These are phyloP conservation scores for Tausonia pullulans DNA, from an alignment of 1,284 basidiomycete species.

Conservation along the genomic window DNA sequence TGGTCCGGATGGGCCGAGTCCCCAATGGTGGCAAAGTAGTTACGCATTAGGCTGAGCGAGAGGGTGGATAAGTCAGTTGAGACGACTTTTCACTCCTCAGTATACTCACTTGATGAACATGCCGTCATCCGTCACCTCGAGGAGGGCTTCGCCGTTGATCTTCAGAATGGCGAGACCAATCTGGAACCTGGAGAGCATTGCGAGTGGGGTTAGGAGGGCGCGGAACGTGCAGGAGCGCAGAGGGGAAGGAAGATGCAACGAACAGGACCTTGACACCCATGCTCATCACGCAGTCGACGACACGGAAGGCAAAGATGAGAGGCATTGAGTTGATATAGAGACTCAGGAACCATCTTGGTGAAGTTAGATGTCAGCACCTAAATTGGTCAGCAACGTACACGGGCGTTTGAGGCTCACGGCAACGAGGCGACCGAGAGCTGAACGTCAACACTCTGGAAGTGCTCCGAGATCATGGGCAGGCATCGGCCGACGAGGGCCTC, in stretches of 20 bases:
- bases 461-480: conserved; percentile 84
- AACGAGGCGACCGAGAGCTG: conserved; percentile 93
- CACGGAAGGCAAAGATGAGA: conserved; percentile 95
- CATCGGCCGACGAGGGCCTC: conserved; percentile 88
- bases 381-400: not conserved
- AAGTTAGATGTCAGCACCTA: not conserved
- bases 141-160: conserved; percentile 88
- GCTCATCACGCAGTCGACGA: conserved; percentile 98
- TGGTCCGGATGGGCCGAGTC: conserved; percentile 90
- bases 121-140: conserved; percentile 95
- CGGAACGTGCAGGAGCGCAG: too few species aligned
- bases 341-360: conserved; percentile 76
- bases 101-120: conserved; percentile 74
- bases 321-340: conserved; percentile 98
- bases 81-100: conserved; percentile 33
- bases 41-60: conserved; percentile 55
- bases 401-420: conserved; percentile 38
- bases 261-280: conserved; percentile 98
- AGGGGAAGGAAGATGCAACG: conserved; percentile 17
- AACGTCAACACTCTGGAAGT: conserved; percentile 84
- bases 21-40: conserved; percentile 87
- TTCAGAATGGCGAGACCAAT: conserved; percentile 72
- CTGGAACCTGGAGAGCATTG: conserved; percentile 50
- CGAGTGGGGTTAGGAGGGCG: conserved; percentile 30
- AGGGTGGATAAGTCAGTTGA: not conserved